These are phyloP conservation scores for Boletus rex-veris DNA, from an alignment of 768 basidiomycete genomes.

Conservation along the genomic window DNA sequence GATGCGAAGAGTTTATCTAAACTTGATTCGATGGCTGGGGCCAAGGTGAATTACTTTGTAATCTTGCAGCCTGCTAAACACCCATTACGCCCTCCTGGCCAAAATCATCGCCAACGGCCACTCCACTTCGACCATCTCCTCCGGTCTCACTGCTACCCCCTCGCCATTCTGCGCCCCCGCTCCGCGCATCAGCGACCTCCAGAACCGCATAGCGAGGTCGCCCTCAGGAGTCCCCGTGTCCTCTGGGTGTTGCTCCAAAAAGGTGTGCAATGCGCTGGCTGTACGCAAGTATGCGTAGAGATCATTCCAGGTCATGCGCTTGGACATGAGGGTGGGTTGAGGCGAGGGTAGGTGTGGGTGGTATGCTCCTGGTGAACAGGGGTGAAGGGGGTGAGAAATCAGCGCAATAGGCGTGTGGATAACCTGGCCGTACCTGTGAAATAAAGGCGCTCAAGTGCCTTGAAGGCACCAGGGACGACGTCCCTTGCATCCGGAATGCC, in stretches of 20 bases:
- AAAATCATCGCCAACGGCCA: constrained; percentile 41
- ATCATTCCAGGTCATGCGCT: constrained; percentile 61
- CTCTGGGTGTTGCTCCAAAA: constrained; percentile 59
- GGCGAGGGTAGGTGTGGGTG: constrained; percentile 35
- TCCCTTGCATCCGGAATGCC: constrained; percentile 56
- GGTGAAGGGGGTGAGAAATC: background rate
- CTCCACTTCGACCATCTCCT: constrained; percentile 37
- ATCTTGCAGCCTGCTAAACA: no score
- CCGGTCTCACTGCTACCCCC: constrained; percentile 4
- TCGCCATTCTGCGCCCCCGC: constrained; percentile 28
- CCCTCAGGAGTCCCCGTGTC: constrained; percentile 49
- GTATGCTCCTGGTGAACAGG: constrained; percentile 34
- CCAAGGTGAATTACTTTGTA: no score
- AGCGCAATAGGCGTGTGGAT: no score
- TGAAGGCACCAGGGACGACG: constrained; percentile 34
- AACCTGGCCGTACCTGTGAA: constrained; percentile 48
- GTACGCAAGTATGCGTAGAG: constrained; percentile 68
- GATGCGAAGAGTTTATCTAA: no score
- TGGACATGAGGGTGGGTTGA: constrained; percentile 50
- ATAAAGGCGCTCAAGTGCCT: constrained; percentile 48
- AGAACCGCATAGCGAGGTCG: constrained; percentile 63
- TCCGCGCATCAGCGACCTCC: constrained; percentile 48
- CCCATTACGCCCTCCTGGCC: constrained; percentile 8
- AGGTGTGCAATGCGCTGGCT: constrained; percentile 66
- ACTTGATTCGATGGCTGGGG: no score